Evolutionary conservation across 2,329 filamentous ascomycete species (phyloP), one percentile per base, ranked within the genome.

Genomic region (Penicillium sp.): DNA sequence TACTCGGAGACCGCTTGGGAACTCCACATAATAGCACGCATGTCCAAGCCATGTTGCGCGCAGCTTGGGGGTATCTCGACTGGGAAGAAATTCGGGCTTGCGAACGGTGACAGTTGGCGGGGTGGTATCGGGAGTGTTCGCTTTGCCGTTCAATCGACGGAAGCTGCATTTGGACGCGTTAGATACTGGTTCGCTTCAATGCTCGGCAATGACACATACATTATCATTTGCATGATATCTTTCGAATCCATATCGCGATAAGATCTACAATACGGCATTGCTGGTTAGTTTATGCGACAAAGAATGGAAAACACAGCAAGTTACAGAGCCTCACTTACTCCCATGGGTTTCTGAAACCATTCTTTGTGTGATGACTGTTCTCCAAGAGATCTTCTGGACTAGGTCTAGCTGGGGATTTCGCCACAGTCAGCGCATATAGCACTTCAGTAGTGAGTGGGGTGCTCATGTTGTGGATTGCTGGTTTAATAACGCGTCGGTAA

Each of bases 31-130:
- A 74, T 90, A 95, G 74, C 90, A 95, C 3, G 92, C 91, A 69
- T 97, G 92, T 31, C 92, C 92, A 2, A 97, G 82, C 92, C 92
- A 96, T 35, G 92, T 97, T 29, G 91, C 88, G 46, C 90, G 83
- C 23, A 97, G 78, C 35, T 80, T 77, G 15, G 71, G 56, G 1
- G 79, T 81, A 4, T 77, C 70, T 47, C 88, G 81, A 12, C 74
- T 74, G 1, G 81, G 70, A 8, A 88, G 77, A 68, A 92, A 92
- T 4, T 75, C 63, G 0, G 89, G 88, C 53, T 79, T 80, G 48
- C 77, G 79, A 15, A 92, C 81, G 2, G 81, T 73, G 9, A 93
- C 82, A 0, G 83, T 83, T 8, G 84, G 81, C 23, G 80, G 78
- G 8, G 78, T 79, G 6, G 83, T 84, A 62, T 88, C 78, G 25